These are phyloP conservation scores for Roridomyces roridus DNA, from an alignment of 768 basidiomycete species.

Conservation along the genomic window DNA sequence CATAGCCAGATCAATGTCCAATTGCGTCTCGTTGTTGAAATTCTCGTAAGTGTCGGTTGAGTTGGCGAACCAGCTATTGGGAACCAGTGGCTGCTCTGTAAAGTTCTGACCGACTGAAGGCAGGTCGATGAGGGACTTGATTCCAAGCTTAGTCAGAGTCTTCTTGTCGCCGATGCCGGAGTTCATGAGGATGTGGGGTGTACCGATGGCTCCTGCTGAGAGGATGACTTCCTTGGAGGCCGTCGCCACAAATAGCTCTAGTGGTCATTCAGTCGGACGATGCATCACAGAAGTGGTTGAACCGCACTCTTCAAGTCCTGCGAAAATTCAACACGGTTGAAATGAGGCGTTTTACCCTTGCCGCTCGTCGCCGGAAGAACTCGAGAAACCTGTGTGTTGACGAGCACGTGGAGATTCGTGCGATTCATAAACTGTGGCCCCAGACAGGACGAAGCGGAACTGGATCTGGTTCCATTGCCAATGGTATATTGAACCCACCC, in stretches of 20 bases:
- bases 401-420: slow-evolving; percentile 31
- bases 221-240: slow-evolving; percentile 40
- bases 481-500: slow-evolving; percentile 31
- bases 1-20: slow-evolving; percentile 9
- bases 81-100: slow-evolving; percentile 29
- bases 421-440: slow-evolving; percentile 25
- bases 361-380: not conserved
- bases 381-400: slow-evolving; percentile 22
- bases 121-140: slow-evolving; percentile 24
- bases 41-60: slow-evolving; percentile 15
- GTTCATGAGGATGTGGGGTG: slow-evolving; percentile 27
- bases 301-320: slow-evolving; percentile 3
- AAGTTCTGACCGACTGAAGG: slow-evolving; percentile 36
- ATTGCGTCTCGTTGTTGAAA: slow-evolving; percentile 20
- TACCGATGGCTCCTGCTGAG: slow-evolving; percentile 22
- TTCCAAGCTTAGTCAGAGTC: slow-evolving; percentile 20
- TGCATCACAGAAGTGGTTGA: not conserved
- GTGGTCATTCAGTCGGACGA: too few species aligned
- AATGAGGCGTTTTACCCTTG: slow-evolving; percentile 5
- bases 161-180: slow-evolving; percentile 37
- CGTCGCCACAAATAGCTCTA: slow-evolving; percentile 15
- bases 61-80: slow-evolving; percentile 30
- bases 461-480: slow-evolving; percentile 26
- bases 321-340: slow-evolving; percentile 26
- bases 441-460: slow-evolving; percentile 32